Base-by-base conservation (phyloP, 352 stramenopile species). In the Globisporangium canariense region DNA sequence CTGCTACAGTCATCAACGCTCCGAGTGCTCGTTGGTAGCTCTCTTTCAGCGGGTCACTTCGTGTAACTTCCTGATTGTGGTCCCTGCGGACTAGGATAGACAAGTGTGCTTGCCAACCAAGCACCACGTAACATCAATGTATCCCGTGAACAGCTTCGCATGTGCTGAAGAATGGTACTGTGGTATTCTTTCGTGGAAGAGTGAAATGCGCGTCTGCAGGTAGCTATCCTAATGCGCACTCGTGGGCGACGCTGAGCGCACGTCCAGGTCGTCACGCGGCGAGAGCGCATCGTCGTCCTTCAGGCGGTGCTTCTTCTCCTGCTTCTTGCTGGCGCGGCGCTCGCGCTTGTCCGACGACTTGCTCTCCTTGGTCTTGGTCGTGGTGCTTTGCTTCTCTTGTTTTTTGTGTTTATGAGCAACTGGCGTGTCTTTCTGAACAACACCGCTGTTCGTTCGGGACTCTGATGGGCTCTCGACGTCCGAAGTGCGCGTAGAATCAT, bases 261-360 rank as follows among this genome's bases (percentile, higher is more conserved):
- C 34, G 16, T 32, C 32, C 16, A 30, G 9, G 18, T 57, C 61
- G 7, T 57, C 40, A 14, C 32, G 25, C 3, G 25, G 28, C 16
- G 51, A 25, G 3, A 49, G 46, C n/a, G 13, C 51, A 14, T 57
- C 55, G 16, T 20, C 51, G 6, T 40, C 32, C 30, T 59, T 60
- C 25, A n/a, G 32, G 8, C 2, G 20, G 30, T 52, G 71, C 16
- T 51, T 62, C 41, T 64, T 79, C 13, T 68, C 57, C n/a, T 62
- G 66, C 56, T 69, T 73, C 28, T 62, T 64, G 36, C 58, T 75
- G 13, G 52, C 50, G 22, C 25, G 60, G 10, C 51, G 53, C 30
- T 74, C 38, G 34, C 68, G 60, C n/a, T 59, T 58, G 32, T 70
- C 43, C 32, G 55, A 32, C 0, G 36, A 20, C 56, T 67, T 49